These are phyloP conservation scores for Echria macrotheca DNA, from an alignment of 495 filamentous ascomycete species.

Conservation along the genomic window DNA sequence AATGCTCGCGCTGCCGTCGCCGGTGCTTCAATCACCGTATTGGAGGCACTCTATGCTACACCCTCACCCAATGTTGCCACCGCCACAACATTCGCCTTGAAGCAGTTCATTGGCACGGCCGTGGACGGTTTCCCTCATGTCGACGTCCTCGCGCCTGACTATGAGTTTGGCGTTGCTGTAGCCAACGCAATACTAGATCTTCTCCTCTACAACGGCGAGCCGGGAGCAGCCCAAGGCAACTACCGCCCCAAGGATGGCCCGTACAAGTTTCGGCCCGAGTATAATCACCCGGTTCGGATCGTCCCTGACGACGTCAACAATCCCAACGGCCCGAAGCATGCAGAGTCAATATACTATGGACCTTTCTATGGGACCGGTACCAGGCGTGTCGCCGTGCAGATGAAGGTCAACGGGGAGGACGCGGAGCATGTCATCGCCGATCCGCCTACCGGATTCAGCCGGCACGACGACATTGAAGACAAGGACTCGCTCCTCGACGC, in stretches of 20 bases:
- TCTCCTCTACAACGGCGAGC: conserved; percentile 7
- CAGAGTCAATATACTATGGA: background rate
- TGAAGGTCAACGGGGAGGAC: conserved; percentile 4
- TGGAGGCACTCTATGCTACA: conserved; percentile 3
- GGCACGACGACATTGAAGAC: background rate
- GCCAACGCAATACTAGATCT: conserved; percentile 1
- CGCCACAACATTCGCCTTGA: conserved; percentile 5
- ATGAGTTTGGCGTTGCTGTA: too few species aligned
- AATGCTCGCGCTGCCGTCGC: conserved; percentile 1
- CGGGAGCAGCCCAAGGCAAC: conserved; percentile 3
- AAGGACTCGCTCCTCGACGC: conserved; percentile 4
- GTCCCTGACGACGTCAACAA: conserved; percentile 5
- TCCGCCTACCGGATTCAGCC: background rate
- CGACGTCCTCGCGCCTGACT: too few species aligned
- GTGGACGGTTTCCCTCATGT: too few species aligned
- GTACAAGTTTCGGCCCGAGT: conserved; percentile 4
- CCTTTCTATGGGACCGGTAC: conserved; percentile 1
- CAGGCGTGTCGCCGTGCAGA: conserved; percentile 6
- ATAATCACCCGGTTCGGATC: conserved; percentile 1
- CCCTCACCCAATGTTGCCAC: background rate
- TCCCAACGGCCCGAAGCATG: conserved; percentile 1
- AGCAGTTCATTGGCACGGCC: background rate
- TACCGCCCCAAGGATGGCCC: conserved; percentile 5
- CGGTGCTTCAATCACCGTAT: conserved; percentile 2
- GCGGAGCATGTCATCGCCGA: conserved; percentile 5